These are phyloP conservation scores for Lasiosphaeria ovina DNA, from an alignment of 495 filamentous ascomycete species.

Conservation along the genomic window DNA sequence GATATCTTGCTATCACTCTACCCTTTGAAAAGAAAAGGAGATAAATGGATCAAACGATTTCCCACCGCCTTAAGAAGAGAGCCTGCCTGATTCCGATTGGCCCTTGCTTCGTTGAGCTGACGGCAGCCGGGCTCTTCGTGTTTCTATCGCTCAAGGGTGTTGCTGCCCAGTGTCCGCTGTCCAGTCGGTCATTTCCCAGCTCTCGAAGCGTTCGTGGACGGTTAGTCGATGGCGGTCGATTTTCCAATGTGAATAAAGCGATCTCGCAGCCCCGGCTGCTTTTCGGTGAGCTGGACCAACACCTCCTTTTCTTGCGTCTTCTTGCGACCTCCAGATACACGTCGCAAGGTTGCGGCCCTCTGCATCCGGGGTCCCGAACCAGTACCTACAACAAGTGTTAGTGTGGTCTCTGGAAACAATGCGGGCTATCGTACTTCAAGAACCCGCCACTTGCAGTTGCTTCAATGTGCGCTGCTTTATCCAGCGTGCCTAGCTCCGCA, in stretches of 20 bases:
- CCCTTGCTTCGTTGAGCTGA: too few relatives aligned
- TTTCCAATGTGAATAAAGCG: conserved; percentile 56
- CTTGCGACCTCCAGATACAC: conserved; percentile 69
- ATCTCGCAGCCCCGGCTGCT: conserved; percentile 48
- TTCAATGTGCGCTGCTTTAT: conserved; percentile 73
- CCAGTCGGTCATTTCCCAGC: conserved; percentile 45
- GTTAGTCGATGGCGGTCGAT: conserved; percentile 64
- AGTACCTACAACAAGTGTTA: conserved; percentile 54
- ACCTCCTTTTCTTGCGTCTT: conserved; percentile 69
- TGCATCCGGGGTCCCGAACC: conserved; percentile 69
- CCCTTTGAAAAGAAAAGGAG: too few relatives aligned
- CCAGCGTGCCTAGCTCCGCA: conserved; percentile 62
- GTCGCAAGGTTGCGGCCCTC: conserved; percentile 70
- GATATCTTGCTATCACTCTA: too few relatives aligned
- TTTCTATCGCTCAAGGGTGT: not conserved
- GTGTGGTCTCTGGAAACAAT: not conserved
- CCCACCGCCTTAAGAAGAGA: too few relatives aligned
- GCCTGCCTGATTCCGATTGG: too few relatives aligned
- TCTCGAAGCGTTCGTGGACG: conserved; percentile 53
- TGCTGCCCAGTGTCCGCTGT: not conserved
- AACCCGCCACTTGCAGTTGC: conserved; percentile 77
- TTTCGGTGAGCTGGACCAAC: conserved; percentile 56
- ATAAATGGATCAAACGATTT: too few relatives aligned
- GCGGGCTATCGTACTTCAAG: conserved; percentile 56
- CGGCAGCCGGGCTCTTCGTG: not conserved